Evolutionary conservation across 2,329 filamentous ascomycete species (phyloP).

Genomic region (Colletotrichum sp.): DNA sequence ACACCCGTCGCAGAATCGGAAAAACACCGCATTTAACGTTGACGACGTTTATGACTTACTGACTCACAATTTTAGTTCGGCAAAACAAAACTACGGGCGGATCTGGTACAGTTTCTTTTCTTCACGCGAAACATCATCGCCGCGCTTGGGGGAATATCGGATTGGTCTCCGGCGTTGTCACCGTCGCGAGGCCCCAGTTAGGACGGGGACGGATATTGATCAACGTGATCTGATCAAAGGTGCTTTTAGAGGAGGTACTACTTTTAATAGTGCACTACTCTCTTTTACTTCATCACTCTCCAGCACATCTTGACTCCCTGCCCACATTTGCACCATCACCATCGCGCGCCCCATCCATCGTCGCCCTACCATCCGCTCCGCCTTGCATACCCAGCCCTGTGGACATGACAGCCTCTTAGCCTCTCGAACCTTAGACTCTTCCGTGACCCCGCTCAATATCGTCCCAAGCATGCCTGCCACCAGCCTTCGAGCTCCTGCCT

Average conservation of each 20-base stretch:
- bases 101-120: conserved; percentile 21
- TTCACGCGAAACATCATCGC: conserved; percentile 15
- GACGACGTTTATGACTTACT: conserved; percentile 23
- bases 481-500: background rate
- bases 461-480: background rate
- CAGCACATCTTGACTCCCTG: conserved; percentile 18
- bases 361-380: background rate
- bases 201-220: conserved; percentile 15
- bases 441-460: background rate
- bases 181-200: conserved; percentile 2
- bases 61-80: conserved; percentile 23
- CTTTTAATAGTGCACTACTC: conserved; percentile 24
- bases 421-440: background rate
- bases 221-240: conserved; percentile 18
- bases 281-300: conserved; percentile 20
- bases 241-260: conserved; percentile 22
- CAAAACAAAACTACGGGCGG: conserved; percentile 21
- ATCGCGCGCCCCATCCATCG: conserved; percentile 7
- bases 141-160: conserved; percentile 14
- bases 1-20: conserved; percentile 43
- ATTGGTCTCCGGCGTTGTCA: conserved; percentile 2
- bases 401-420: background rate
- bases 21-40: conserved; percentile 46
- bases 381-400: conserved; percentile 15
- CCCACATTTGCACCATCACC: conserved; percentile 9